Percentiles rank a stretch among this genome's conserved stretches.
Evolutionary conservation across 2,329 filamentous ascomycete species (phyloP).

Genomic region (Diaporthe helianthi): DNA sequence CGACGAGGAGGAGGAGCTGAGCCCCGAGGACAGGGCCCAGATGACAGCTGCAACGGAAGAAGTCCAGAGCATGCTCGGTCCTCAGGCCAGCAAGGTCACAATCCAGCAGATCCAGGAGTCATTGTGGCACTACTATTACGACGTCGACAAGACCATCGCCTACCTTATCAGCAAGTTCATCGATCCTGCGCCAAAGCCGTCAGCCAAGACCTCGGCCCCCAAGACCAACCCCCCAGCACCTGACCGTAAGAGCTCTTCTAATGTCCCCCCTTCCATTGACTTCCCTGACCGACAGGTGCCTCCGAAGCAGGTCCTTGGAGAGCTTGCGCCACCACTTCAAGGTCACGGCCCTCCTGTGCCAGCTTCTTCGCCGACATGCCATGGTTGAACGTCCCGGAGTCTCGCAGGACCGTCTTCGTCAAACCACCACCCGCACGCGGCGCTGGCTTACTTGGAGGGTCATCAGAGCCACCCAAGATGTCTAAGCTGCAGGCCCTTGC

Average conservation of each 20-base stretch:
- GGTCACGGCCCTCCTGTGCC: constrained; percentile 45
- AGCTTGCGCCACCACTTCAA: constrained; percentile 35
- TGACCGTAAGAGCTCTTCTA: constrained; percentile 34
- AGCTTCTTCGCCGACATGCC: constrained; percentile 84
- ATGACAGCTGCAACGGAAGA: constrained; percentile 72
- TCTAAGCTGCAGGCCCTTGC: constrained; percentile 93
- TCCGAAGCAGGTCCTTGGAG: constrained; percentile 34
- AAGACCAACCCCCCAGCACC: constrained; percentile 49
- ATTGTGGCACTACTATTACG: constrained; percentile 95
- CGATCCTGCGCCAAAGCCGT: constrained; percentile 50
- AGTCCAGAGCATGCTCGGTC: constrained; percentile 71
- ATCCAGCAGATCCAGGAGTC: constrained; percentile 81
- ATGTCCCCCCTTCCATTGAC: constrained; percentile 24
- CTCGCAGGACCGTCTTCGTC: constrained; percentile 71
- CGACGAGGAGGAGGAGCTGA: constrained; percentile 54
- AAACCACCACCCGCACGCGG: constrained; percentile 57
- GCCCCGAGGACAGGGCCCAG: constrained; percentile 53
- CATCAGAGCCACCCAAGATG: constrained; percentile 69
- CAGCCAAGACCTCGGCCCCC: constrained; percentile 46
- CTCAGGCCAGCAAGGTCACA: constrained; percentile 62
- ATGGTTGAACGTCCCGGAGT: constrained; percentile 77
- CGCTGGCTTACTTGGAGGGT: constrained; percentile 80
- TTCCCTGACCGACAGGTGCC: constrained; percentile 33
- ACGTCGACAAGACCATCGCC: constrained; percentile 82
- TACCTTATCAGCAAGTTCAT: constrained; percentile 76